Conservation (phyloP, 2,329 filamentous ascomycete genomes). For the Macrophomina phaseolina region DNA sequence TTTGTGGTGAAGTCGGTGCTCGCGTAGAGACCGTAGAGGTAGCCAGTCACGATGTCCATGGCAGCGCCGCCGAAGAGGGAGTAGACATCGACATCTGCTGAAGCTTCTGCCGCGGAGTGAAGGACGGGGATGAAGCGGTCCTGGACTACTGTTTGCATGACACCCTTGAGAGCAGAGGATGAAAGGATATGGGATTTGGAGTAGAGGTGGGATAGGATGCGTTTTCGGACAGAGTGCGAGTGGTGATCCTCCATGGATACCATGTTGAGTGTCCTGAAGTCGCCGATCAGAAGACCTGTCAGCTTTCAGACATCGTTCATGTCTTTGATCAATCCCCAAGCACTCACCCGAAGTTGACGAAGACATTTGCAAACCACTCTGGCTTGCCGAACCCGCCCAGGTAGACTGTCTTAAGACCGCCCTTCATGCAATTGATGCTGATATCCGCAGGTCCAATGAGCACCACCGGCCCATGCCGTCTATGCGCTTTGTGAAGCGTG, state of each 20-base stretch:
- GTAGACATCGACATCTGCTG: constrained; percentile 29
- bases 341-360: constrained; percentile 12
- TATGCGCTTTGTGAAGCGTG: background rate
- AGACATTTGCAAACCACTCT: constrained; percentile 3
- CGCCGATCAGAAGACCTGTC: background rate
- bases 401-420: constrained; percentile 10
- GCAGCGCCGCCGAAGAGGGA: constrained; percentile 63
- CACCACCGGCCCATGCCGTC: background rate
- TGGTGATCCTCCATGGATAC: constrained; percentile 68
- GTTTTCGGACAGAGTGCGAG: constrained; percentile 71
- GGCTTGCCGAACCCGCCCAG: constrained; percentile 10
- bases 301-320: no score
- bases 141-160: constrained; percentile 62
- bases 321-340: background rate
- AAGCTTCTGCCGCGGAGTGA: constrained; percentile 31
- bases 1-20: constrained; percentile 9
- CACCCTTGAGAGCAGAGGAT: constrained; percentile 61
- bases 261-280: constrained; percentile 59
- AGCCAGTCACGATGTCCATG: constrained; percentile 75
- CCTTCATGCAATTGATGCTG: constrained; percentile 5
- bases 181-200: constrained; percentile 72
- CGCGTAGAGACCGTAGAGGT: constrained; percentile 66
- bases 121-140: constrained; percentile 63
- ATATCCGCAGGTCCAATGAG: background rate
- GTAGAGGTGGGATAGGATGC: constrained; percentile 76